Base-by-base conservation (phyloP, 1,284 basidiomycete species). In the Mycosarcoma mackinlayi region DNA sequence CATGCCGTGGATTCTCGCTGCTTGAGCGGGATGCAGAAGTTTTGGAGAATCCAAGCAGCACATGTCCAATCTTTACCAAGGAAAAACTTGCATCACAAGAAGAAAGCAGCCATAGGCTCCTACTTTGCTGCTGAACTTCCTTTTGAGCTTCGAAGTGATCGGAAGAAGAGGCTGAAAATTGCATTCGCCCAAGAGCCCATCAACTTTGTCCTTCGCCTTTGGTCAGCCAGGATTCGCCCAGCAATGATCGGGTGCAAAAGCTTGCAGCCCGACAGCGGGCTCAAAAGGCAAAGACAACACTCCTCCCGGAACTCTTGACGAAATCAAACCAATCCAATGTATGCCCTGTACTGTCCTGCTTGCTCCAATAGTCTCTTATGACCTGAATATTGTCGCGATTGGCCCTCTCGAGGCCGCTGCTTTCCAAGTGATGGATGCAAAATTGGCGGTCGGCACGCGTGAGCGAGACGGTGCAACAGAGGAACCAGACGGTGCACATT, bases 401-500 rank as follows among this genome's bases (percentile, higher is more conserved):
- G 7, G 71, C 66, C 23, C 54, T 47, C 31, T 76, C 74, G n/a
- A 62, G 23, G 0, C 74, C 74, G 24, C 52, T 55, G 42, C 18
- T 21, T 21, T 73, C 59, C n/a, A 76, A 34, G n/a, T 76, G 61
- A 21, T 60, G 49, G 21, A 73, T 63, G 39, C 67, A 71, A 30
- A 67, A 64, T 35, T 53, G 45, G 4, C 71, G 33, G 16, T 76
- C 62, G 11, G 42, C 18, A 16, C 50, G 25, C 6, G 62, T 70
- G 27, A 76, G 50, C n/a, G 71, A 57, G 6, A 71, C 63, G 7
- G 71, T 73, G 11, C 42, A 53, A 18, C 62, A 66, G 3, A 76
- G 40, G 61, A 74, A 76, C 74, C 74, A 76, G 1, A 76, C 71
- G 19, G 69, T 70, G 50, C 62, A 64, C 74, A 76, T 73, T 23